A percentile compares a stretch with the other conserved stretches of the same genome.
These are phyloP conservation scores for Cyberlindnera misumaiensis DNA, from an alignment of 805 yeast species.

Conservation along the genomic window DNA sequence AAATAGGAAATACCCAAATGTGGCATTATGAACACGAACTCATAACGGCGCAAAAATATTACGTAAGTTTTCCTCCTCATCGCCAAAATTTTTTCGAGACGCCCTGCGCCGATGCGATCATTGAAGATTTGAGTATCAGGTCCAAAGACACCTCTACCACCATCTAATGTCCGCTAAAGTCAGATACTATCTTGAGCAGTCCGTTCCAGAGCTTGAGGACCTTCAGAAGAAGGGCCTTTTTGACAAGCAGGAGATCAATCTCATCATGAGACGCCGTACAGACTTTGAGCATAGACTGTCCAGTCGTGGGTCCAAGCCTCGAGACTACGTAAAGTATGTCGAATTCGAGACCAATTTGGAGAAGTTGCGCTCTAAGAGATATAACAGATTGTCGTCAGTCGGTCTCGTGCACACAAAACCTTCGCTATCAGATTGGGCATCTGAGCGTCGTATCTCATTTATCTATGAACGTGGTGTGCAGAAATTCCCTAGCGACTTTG, in stretches of 20 bases:
- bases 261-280: conserved; percentile 87
- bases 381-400: conserved; percentile 49
- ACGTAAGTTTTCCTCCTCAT: not conserved
- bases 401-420: conserved; percentile 52
- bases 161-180: conserved; percentile 30
- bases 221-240: conserved; percentile 75
- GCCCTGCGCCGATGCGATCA: too few species aligned
- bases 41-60: too few species aligned
- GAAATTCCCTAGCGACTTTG: conserved; percentile 70
- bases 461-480: conserved; percentile 78
- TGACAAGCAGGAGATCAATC: conserved; percentile 71
- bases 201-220: conserved; percentile 91
- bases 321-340: conserved; percentile 73
- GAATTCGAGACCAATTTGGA: conserved; percentile 79
- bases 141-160: not conserved
- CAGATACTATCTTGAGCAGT: conserved; percentile 53
- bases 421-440: conserved; percentile 81
- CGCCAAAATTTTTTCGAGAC: not conserved
- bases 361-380: conserved; percentile 65
- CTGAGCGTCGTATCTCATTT: conserved; percentile 71
- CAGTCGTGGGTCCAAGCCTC: conserved; percentile 73
- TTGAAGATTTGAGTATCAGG: too few species aligned
- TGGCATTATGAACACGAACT: too few species aligned
- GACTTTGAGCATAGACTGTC: conserved; percentile 89
- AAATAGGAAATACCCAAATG: too few species aligned